Evolutionary conservation across 2,329 filamentous ascomycete species (phyloP), one percentile per base, ranked within the genome.

Genomic region (Microsporum audouinii): DNA sequence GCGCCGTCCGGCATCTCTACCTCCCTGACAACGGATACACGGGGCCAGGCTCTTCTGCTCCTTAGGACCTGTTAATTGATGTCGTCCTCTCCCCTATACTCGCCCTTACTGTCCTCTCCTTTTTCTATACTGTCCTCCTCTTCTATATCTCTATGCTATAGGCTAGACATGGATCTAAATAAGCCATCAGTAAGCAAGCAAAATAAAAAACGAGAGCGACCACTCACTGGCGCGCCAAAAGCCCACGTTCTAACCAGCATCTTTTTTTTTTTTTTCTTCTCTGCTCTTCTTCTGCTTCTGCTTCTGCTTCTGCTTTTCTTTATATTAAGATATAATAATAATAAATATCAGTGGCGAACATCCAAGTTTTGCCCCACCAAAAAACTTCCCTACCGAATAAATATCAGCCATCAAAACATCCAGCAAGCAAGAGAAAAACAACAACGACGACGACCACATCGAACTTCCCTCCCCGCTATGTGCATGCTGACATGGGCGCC

Each of bases 1-100:
- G 94, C 39, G 91, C 92, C 5, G 86, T 94, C 77, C 85, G 94
- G 77, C 94, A 97, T 80, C 77, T 99, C 73, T 99, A 97, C 76
- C 82, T 99, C 71, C 94, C 94, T 49, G 92, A 99, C 79, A 88
- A 88, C 71, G 85, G 87, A 70, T 99, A 99, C 79, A 80, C 83
- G 66, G 88, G 45, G 27, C 45, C 45, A 1, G 45, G 45, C 27
- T 3, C 17, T 10, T 27, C 45, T 14, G 23, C 27, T 29, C 27
- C 45, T 33, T 49, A 31, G 17, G 17, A 5, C 5, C 23, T 49
- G 6, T 49, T 27, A 3, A 5, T 36, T 10, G 5, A 36, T 36
- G 5, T 36, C 34, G 10, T 36, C 34, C 10, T 17, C 17, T 17
- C 17, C 17, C 17, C 17, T 17, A 17, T 1, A 17, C 17, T 17